Evolutionary conservation across 805 yeast species (phyloP).

Genomic region (Sugiyamaella lignohabitans): DNA sequence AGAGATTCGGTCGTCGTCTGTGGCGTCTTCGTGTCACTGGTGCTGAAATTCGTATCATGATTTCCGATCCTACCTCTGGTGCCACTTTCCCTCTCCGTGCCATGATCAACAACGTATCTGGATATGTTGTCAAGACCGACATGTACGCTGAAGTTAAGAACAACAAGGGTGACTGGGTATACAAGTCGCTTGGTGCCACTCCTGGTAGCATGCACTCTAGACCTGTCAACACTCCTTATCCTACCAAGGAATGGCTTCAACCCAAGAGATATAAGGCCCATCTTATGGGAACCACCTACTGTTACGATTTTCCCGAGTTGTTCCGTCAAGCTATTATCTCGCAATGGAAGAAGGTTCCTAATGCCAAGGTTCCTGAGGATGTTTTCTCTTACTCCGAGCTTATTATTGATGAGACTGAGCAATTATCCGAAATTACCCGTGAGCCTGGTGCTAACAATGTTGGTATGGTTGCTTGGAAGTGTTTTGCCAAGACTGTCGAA

Average conservation of each 20-base stretch:
- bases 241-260: constrained; percentile 96
- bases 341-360: constrained; percentile 66
- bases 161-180: constrained; percentile 91
- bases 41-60: constrained; percentile 95
- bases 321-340: constrained; percentile 87
- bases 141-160: constrained; percentile 91
- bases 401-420: constrained; percentile 71
- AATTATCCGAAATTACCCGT: constrained; percentile 79
- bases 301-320: constrained; percentile 97
- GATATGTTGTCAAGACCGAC: constrained; percentile 94
- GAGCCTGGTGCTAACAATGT: constrained; percentile 94
- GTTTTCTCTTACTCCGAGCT: constrained; percentile 74
- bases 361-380: constrained; percentile 53
- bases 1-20: constrained; percentile 92
- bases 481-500: constrained; percentile 90
- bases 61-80: constrained; percentile 86
- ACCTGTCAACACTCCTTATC: constrained; percentile 91
- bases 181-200: constrained; percentile 77
- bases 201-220: constrained; percentile 98
- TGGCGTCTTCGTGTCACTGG: constrained; percentile 96
- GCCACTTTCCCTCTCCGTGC: constrained; percentile 95
- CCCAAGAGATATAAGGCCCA: constrained; percentile 99
- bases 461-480: constrained; percentile 97
- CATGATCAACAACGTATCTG: constrained; percentile 90
- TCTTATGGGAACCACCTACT: constrained; percentile 95